Percentiles rank a stretch among this genome's conserved stretches.
Conservation (phyloP, 2,329 filamentous ascomycete genomes). For the Coniosporium tulheliwenetii region DNA sequence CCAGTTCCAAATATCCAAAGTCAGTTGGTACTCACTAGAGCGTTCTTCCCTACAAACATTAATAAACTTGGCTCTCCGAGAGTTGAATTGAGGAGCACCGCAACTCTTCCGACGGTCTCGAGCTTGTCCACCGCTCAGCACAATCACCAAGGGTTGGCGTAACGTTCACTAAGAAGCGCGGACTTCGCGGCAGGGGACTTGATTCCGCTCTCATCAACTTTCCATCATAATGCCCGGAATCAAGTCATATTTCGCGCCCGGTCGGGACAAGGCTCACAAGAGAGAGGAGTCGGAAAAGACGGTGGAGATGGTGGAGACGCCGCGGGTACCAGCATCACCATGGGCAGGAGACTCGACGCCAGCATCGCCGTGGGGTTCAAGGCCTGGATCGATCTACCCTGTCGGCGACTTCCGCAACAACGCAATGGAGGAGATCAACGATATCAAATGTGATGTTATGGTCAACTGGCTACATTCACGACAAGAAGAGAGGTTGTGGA, state of each 20-base stretch:
- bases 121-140: no score
- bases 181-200: no score
- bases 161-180: no score
- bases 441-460: conserved; percentile 46
- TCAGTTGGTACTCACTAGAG: no score
- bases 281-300: background rate
- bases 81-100: no score
- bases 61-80: no score
- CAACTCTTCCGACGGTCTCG: no score
- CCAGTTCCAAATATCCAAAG: no score
- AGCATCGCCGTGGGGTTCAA: conserved; percentile 8
- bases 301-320: background rate
- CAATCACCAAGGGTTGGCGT: no score
- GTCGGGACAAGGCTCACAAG: background rate
- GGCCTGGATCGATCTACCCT: conserved; percentile 19
- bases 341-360: background rate
- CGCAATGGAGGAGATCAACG: conserved; percentile 27
- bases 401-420: conserved; percentile 20
- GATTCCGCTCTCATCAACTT: no score
- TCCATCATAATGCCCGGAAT: background rate
- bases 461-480: conserved; percentile 48
- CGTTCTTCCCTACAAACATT: no score
- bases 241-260: background rate
- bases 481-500: conserved; percentile 41
- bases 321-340: background rate